These are phyloP conservation scores for Saccharum officinarum DNA, from an alignment of 176 grass and related monocot genomes.

Conservation along the genomic window DNA sequence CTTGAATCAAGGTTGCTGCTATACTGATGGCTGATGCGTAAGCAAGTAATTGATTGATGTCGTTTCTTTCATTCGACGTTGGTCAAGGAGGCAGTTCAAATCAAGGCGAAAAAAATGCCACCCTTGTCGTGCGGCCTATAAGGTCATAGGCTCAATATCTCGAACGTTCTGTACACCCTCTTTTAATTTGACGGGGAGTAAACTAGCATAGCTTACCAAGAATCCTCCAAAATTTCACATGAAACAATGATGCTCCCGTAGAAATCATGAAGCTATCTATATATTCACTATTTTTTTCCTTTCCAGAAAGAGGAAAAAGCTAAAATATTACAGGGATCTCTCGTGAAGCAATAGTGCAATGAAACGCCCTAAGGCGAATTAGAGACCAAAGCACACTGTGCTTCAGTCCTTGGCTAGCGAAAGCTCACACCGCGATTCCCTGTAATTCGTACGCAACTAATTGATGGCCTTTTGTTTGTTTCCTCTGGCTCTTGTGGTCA, in stretches of 20 bases:
- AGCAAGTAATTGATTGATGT: background rate
- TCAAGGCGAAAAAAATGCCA: background rate
- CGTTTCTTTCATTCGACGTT: background rate
- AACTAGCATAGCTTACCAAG: no score
- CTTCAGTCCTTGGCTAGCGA: background rate
- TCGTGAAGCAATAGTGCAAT: background rate
- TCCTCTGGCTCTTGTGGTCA: conserved; percentile 29
- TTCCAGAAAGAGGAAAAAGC: background rate
- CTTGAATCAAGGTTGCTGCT: background rate
- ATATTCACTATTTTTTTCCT: background rate
- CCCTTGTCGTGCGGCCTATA: background rate
- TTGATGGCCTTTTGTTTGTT: background rate
- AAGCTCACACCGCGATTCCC: background rate
- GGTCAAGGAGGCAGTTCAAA: conserved; percentile 23
- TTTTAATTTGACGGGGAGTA: no score
- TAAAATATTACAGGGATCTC: background rate
- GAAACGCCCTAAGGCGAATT: no score
- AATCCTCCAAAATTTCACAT: background rate
- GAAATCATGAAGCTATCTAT: background rate
- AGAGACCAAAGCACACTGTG: background rate
- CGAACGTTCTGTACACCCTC: background rate
- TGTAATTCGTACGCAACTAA: background rate
- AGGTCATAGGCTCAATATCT: background rate
- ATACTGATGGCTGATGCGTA: background rate
- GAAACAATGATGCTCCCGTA: background rate